phyloP scores from a whole-genome alignment of 2,329 filamentous ascomycete genomes.

The Fusarium sp. region DNA sequence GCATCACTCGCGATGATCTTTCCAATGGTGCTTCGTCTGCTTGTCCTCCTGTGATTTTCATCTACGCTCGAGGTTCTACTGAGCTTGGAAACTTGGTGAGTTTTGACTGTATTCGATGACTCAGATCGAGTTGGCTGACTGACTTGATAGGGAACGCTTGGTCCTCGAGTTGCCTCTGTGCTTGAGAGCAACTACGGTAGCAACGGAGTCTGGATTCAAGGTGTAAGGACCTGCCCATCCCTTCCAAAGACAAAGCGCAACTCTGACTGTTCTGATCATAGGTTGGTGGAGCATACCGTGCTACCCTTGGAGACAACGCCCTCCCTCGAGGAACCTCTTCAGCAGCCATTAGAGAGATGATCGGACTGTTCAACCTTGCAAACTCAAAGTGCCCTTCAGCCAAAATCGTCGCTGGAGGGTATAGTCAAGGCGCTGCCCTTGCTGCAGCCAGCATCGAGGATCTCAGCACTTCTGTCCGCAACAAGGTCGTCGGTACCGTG shows the following conservation, averaged over 20 bases:
- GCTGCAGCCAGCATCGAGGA: conserved; percentile 51
- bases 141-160: conserved; percentile 38
- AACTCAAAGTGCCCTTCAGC: conserved; percentile 53
- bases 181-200: conserved; percentile 40
- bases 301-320: conserved; percentile 47
- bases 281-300: conserved; percentile 48
- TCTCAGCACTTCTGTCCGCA: conserved; percentile 41
- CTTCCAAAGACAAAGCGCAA: too few species aligned
- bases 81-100: conserved; percentile 50
- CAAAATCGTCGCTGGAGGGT: conserved; percentile 52
- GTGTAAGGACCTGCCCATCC: conserved; percentile 42
- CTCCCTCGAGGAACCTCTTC: conserved; percentile 48
- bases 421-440: conserved; percentile 54
- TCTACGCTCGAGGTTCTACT: conserved; percentile 50
- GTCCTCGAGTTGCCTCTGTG: conserved; percentile 41
- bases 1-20: conserved; percentile 40
- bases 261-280: not conserved
- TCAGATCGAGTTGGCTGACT: fast-evolving
- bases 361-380: conserved; percentile 52
- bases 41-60: conserved; percentile 49
- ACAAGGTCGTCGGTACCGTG: conserved; percentile 49
- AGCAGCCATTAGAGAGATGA: conserved; percentile 52
- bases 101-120: fast-evolving
- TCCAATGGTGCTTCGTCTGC: conserved; percentile 37
- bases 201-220: conserved; percentile 52